A percentile compares a stretch with the other conserved stretches of the same genome.
phyloP scores from a whole-genome alignment of 202 grass and related monocot genomes.

The Setaria italica region DNA sequence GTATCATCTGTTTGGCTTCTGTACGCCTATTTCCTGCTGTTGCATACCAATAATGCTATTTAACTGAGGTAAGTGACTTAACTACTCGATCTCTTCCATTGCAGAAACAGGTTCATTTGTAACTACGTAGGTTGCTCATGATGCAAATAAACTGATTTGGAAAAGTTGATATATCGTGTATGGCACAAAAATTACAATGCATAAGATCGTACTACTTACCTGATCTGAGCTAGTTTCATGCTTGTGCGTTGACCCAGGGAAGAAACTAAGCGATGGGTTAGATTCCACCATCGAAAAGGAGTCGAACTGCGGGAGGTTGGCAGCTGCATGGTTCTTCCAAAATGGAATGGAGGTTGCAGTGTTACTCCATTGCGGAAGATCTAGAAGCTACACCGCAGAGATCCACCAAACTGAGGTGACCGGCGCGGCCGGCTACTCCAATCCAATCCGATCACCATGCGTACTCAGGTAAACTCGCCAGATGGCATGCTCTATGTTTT shows the following conservation, averaged over 20 bases:
- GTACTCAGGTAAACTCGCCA: background rate
- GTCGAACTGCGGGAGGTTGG: background rate
- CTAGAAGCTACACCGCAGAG: background rate
- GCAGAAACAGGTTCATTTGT: background rate
- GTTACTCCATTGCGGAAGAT: background rate
- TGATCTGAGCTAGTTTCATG: no score
- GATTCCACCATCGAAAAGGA: no score
- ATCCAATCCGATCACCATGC: slow-evolving; percentile 14
- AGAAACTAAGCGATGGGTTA: no score
- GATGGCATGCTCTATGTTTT: background rate
- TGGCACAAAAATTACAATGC: no score
- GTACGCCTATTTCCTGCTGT: background rate
- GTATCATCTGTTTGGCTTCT: background rate
- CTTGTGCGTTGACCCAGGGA: no score
- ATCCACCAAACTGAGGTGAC: background rate
- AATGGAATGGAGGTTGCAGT: background rate
- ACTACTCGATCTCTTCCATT: background rate
- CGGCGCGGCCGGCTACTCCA: background rate
- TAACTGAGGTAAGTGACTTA: background rate
- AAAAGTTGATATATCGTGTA: no score
- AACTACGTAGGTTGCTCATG: no score
- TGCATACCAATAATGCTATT: background rate
- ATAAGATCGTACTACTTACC: no score
- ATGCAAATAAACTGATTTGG: no score
- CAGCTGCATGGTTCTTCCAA: background rate